Evolutionary conservation across 2,329 filamentous ascomycete species (phyloP), one percentile per base, ranked within the genome.

Genomic region (Chaetomiaceae sp.): DNA sequence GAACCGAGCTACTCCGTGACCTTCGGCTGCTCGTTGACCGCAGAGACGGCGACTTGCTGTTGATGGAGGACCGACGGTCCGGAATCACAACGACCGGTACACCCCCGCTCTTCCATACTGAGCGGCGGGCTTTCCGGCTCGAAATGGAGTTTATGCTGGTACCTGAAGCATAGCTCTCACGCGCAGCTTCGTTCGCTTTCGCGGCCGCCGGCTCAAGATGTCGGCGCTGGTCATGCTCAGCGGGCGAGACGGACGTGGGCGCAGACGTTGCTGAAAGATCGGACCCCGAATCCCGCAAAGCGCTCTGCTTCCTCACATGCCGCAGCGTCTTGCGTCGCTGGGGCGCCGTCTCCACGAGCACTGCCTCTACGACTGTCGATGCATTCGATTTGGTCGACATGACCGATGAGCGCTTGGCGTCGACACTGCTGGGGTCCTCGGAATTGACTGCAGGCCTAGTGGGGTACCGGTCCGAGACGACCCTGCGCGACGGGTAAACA

Each of bases 41-140:
- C 15, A 84, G 68, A 2, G 82, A 84, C 4, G 77, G 79, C 29
- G 80, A 72, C 40, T 64, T 71, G 33, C 71, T 73, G 48, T 76
- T 77, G 11, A 74, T 68, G 3, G 81, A 83, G 6, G 81, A 79
- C 15, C 68, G 71, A 15, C 83, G 78, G 51, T 80, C 77, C 6
- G 83, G 83, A 47, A 86, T 77, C 19, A 86, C 73, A 6, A 84
- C 75, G 7, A 86, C 82, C 1, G 83, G 83, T 9, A 86, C 82
- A 2, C 73, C 81, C 7, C 82, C 83, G 49, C 68, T 78, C 59
- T 78, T 83, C 71, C 78, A 75, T 3, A 85, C 70, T 29, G 84
- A 80, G 15, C 77, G 75, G n/a, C 83, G 72, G 4, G 80, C 79
- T 60, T 74, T 81, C 7, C 72, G 71, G 58, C 78, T 84, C 0